Evolutionary conservation across 2,329 filamentous ascomycete genomes (phyloP), one percentile per base, ranked within the genome.

Genomic region (Fusarium siculi): DNA sequence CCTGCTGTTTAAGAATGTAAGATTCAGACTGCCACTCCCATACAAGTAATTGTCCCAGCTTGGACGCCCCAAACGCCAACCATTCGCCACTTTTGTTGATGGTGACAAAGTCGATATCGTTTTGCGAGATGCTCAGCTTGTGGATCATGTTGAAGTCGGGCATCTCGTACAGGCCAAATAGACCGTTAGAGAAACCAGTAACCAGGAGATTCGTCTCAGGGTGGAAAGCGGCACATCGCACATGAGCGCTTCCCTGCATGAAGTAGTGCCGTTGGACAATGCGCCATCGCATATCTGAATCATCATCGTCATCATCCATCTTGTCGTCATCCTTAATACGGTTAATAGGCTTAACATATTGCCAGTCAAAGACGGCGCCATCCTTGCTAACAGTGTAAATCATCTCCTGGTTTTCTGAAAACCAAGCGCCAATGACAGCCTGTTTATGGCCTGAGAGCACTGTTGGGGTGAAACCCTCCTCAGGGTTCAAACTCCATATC

Each of bases 1-100:
- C 96, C 82, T 98, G 96, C 80, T 99, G 96, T 83, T 99, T 99
- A 53, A 99, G 86, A 66, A 99, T 97, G 82, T 99, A 99, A 10
- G 96, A 98, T 82, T 99, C 97, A 0, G 96, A 99, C 80, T 98
- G 96, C 95, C 97, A 99, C 81, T 99, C 96, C 96, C 96, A 99
- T 8, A 99, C 96, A 8, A 99, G 85, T n/a, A 99, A 87, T 80
- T 99, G 96, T 2, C 97, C 97, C 9, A 97, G 88, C 78, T 97
- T 97, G 4, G 96, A 97, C 1, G 97, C 96, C 19, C 96, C 96
- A 81, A 99, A 98, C 1, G 97, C 97, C 28, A 99, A 85, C 96
- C 96, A 99, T 84, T 98, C 96, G 58, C 96, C 96, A 37, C 92
- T 93, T 81, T 93, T 93, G 84, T 98, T 99, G 79, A 98, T 94